phyloP scores from a whole-genome alignment of 75 land plant genomes.

The Pseudotsuga menziesii region DNA sequence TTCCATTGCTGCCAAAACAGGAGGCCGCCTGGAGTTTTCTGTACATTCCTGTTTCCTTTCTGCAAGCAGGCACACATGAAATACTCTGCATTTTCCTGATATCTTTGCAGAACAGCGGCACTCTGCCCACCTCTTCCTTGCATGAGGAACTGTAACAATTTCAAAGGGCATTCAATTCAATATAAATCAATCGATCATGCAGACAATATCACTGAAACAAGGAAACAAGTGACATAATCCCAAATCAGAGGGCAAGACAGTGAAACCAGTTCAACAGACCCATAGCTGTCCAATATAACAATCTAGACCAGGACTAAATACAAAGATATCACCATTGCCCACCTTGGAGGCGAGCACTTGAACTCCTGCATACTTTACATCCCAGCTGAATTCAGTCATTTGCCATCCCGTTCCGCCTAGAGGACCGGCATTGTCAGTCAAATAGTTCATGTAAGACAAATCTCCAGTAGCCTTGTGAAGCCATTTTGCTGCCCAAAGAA shows the following conservation, averaged over 20 bases:
- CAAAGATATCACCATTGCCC: not conserved
- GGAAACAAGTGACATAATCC: not conserved
- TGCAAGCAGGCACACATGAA: slow-evolving; percentile 83
- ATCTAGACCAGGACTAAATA: not conserved
- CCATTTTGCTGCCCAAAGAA: slow-evolving; percentile 77
- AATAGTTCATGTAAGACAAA: slow-evolving; percentile 41
- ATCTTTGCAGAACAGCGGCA: slow-evolving; percentile 27
- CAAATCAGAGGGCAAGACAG: not conserved
- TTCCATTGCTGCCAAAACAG: slow-evolving; percentile 31
- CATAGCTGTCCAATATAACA: not conserved
- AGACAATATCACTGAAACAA: not conserved
- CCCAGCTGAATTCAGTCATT: slow-evolving; percentile 68
- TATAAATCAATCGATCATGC: not conserved
- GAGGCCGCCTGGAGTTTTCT: slow-evolving; percentile 48
- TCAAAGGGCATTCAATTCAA: not conserved
- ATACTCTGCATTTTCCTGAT: slow-evolving; percentile 59
- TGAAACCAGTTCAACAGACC: not conserved
- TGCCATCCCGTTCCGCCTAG: slow-evolving; percentile 64
- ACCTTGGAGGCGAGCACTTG: slow-evolving; percentile 66
- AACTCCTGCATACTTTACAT: slow-evolving; percentile 67
- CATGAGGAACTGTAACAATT: slow-evolving; percentile 39
- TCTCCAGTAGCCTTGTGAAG: slow-evolving; percentile 56
- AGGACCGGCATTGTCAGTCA: slow-evolving; percentile 40
- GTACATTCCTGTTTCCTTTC: slow-evolving; percentile 57
- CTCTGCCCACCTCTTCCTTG: slow-evolving; percentile 37